Base-by-base conservation (phyloP, 2,329 filamentous ascomycete species). In the Pseudocercospora fijiensis region DNA sequence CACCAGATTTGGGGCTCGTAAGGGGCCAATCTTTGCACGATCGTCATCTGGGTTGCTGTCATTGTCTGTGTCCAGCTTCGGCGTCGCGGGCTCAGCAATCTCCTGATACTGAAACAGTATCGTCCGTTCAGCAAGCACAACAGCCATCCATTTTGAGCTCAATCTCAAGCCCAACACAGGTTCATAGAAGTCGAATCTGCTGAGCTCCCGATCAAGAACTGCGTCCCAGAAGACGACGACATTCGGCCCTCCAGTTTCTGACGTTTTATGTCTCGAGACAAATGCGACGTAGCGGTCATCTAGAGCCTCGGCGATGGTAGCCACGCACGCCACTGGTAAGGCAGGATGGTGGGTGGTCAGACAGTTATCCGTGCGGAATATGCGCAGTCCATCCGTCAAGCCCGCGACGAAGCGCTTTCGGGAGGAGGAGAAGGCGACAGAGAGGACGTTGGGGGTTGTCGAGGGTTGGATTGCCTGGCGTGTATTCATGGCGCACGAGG, bases 351-450 rank as follows among this genome's bases (percentile, higher is more conserved):
- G 70, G 8, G 75, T 76, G n/a, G 72, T 68, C 4, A 77, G 66
- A 59, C 75, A 77, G 52, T 77, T 76, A 61, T 76, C 74, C 20
- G 70, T 67, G 3, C 74, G 69, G 56, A 75, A 76, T 13, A 73
- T 62, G 37, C 90, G 80, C 92, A 91, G 93, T 27, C 94, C 94
- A 10, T 88, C 88, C 74, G 96, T 90, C 8, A 96, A 82, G 8
- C 92, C 95, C 28, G 96, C 90, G 26, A 92, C 86, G 77, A 98
- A 98, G 74, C 90, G 93, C 71, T 87, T 93, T 69, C 86, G 86
- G 76, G 95, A 91, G 72, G 87, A 84, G 75, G 97, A 98, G 81
- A 96, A 96, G 8, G 90, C 87, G 52, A 89, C 87, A 13, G 91
- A 96, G 41, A 97, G 84, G 10, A 92, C 93, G 65, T 88, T 85